These are phyloP conservation scores for Apiotrichum akiyoshidainum DNA, from an alignment of 1,284 basidiomycete species.

Conservation along the genomic window DNA sequence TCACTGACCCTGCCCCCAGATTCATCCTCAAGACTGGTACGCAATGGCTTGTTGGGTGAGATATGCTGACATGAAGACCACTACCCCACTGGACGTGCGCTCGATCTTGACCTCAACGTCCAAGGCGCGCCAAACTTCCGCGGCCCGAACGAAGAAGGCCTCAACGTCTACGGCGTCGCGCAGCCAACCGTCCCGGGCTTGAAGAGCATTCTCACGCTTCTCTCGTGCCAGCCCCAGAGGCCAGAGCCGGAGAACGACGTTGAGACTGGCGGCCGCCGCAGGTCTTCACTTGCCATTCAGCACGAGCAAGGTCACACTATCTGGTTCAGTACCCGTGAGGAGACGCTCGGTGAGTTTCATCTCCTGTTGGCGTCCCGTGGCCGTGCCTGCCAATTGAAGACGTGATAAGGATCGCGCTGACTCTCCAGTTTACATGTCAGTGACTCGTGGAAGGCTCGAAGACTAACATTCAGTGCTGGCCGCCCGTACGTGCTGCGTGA, in stretches of 20 bases:
- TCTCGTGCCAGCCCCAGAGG: conserved; percentile 65
- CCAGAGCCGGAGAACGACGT: conserved; percentile 1
- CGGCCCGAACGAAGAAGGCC: conserved; percentile 66
- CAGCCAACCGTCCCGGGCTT: conserved; percentile 93
- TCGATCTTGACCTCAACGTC: conserved; percentile 86
- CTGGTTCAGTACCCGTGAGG: conserved; percentile 57
- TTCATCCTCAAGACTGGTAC: conserved; percentile 83
- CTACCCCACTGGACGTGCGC: conserved; percentile 78
- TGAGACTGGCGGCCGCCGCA: conserved; percentile 15
- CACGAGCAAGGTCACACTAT: conserved; percentile 43
- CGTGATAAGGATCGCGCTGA: conserved; percentile 36
- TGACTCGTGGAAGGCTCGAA: conserved; percentile 14
- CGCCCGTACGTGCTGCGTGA: conserved; percentile 95
- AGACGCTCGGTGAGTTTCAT: conserved; percentile 45
- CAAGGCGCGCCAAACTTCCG: conserved; percentile 93
- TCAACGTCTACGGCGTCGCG: conserved; percentile 89
- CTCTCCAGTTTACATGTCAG: conserved; percentile 38
- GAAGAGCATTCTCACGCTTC: conserved; percentile 81
- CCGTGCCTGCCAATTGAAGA: no score
- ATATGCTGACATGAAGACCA: conserved; percentile 57
- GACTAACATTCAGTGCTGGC: conserved; percentile 79
- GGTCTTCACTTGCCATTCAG: conserved; percentile 1
- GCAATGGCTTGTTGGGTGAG: conserved; percentile 9
- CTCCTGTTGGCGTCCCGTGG: conserved; percentile 20
- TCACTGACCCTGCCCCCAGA: conserved; percentile 12